These are phyloP conservation scores for Globisporangium ultimum DNA, from an alignment of 352 stramenopile species.

Conservation along the genomic window DNA sequence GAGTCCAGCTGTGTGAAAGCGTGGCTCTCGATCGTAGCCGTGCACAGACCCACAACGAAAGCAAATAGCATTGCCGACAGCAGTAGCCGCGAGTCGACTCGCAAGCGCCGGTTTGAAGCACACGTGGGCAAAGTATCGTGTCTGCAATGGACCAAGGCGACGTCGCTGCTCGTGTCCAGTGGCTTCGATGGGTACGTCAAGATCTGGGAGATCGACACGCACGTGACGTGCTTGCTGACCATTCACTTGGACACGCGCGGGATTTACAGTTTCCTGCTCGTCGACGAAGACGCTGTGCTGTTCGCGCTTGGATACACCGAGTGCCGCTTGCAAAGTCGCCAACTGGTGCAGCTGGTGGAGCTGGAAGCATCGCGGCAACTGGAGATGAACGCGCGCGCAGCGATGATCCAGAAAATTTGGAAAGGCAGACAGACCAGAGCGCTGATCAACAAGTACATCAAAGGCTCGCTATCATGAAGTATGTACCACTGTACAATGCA, in stretches of 20 bases:
- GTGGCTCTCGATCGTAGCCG: slow-evolving; percentile 49
- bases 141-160: slow-evolving; percentile 45
- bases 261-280: slow-evolving; percentile 30
- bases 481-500: not conserved
- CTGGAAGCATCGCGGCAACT: slow-evolving; percentile 35
- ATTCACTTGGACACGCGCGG: slow-evolving; percentile 47
- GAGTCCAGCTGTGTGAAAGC: slow-evolving; percentile 46
- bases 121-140: slow-evolving; percentile 50
- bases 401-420: slow-evolving; percentile 55
- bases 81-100: no score
- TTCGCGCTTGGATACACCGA: slow-evolving; percentile 37
- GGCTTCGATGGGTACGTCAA: slow-evolving; percentile 64
- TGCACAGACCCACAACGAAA: slow-evolving; percentile 12
- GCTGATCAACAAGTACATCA: slow-evolving; percentile 52
- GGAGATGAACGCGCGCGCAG: slow-evolving; percentile 28
- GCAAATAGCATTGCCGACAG: slow-evolving; percentile 3
- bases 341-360: slow-evolving; percentile 31
- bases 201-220: slow-evolving; percentile 43
- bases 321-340: slow-evolving; percentile 33
- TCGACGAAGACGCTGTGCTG: slow-evolving; percentile 23
- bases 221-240: slow-evolving; percentile 23
- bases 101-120: slow-evolving; percentile 38
- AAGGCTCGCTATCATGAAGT: not conserved
- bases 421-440: slow-evolving; percentile 49
- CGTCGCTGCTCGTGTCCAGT: slow-evolving; percentile 40